Evolutionary conservation across 1,284 basidiomycete species (phyloP).

Genomic region (Microbotryum silenes-acaulis): DNA sequence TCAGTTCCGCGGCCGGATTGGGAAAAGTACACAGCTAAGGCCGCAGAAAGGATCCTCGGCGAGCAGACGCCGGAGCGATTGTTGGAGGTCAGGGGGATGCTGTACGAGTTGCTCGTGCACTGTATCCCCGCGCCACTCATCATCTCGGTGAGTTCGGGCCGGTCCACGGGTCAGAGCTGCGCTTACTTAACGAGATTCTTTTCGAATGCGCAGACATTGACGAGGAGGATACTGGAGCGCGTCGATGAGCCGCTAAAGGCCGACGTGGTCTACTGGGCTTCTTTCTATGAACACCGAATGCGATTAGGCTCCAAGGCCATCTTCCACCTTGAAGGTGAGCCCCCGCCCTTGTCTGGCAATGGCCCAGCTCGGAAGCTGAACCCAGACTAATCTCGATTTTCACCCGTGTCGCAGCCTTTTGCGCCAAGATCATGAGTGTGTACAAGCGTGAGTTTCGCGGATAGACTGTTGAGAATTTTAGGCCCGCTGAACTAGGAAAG

Average conservation of each 20-base stretch:
- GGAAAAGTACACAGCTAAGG: constrained; percentile 93
- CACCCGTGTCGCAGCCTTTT: constrained; percentile 26
- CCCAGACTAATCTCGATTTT: background rate
- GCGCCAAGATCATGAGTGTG: constrained; percentile 37
- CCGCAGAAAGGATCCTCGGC: constrained; percentile 85
- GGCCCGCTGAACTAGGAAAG: background rate
- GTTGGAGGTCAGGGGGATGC: constrained; percentile 82
- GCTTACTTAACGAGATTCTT: constrained; percentile 9
- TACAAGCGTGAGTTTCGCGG: constrained; percentile 24
- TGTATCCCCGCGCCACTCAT: constrained; percentile 94
- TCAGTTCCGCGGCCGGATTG: constrained; percentile 91
- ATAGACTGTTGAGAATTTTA: background rate
- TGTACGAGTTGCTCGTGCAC: constrained; percentile 93
- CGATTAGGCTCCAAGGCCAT: constrained; percentile 87
- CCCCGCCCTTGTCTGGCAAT: background rate
- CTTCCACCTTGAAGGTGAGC: constrained; percentile 68
- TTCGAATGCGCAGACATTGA: constrained; percentile 59
- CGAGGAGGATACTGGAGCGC: constrained; percentile 72
- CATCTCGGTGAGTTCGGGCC: constrained; percentile 56
- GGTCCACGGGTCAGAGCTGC: background rate
- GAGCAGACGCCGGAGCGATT: constrained; percentile 87
- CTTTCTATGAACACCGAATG: constrained; percentile 89
- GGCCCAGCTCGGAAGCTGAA: background rate
- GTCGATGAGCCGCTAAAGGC: constrained; percentile 82
- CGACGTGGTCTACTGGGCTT: constrained; percentile 92